Conservation (phyloP, 2,329 filamentous ascomycete genomes). For the Bipolaris bicolor region DNA sequence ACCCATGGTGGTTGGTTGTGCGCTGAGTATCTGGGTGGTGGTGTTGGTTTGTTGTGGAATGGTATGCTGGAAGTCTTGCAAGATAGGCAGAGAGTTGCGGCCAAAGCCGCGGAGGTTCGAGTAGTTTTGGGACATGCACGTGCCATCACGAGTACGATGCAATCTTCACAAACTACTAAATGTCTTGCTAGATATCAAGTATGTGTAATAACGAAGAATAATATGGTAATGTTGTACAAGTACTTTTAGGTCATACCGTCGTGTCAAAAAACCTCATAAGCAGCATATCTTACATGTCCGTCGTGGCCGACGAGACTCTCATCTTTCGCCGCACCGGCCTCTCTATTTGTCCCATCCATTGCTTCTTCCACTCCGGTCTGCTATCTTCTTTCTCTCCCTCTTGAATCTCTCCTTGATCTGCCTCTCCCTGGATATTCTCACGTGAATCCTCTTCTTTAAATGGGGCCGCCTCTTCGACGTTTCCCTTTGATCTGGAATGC, state of each 20-base stretch:
- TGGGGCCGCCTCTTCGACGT: background rate
- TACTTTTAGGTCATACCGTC: background rate
- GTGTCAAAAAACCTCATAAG: background rate
- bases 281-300: slow-evolving; percentile 4
- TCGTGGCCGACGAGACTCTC: background rate
- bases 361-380: slow-evolving; percentile 22
- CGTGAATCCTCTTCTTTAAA: slow-evolving; percentile 22
- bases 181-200: background rate
- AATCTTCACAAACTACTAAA: background rate
- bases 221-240: slow-evolving; percentile 14
- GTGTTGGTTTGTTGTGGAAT: background rate
- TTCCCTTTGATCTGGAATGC: background rate
- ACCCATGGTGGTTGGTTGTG: slow-evolving; percentile 67
- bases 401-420: background rate
- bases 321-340: slow-evolving; percentile 9
- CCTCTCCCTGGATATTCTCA: slow-evolving; percentile 12
- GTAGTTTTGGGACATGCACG: slow-evolving; percentile 21
- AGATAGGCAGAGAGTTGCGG: slow-evolving; percentile 20
- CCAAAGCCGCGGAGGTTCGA: slow-evolving; percentile 29
- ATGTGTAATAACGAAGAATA: background rate
- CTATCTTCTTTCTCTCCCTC: slow-evolving; percentile 1
- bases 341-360: slow-evolving; percentile 21
- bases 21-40: slow-evolving; percentile 2
- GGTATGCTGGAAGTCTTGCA: background rate
- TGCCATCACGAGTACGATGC: slow-evolving; percentile 9